phyloP scores from a whole-genome alignment of 495 filamentous ascomycete species.

The Lichenothelia convexa region DNA sequence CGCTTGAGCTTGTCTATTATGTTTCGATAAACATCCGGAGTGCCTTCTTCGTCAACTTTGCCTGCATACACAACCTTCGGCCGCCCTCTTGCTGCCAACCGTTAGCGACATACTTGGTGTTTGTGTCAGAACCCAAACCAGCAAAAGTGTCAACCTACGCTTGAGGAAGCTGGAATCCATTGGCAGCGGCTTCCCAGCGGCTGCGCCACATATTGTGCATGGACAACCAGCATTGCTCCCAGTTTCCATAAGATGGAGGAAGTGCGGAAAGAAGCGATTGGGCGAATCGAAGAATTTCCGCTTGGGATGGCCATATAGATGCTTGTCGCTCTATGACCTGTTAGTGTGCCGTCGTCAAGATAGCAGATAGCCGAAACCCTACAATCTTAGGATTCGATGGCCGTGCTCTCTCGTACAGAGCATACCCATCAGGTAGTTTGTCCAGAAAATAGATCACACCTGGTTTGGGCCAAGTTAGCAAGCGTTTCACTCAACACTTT shows the following conservation, averaged over 20 bases:
- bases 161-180: too few species aligned
- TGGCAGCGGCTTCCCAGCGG: too few species aligned
- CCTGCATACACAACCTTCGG: conserved; percentile 8
- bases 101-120: too few species aligned
- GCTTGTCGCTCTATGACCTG: conserved; percentile 27
- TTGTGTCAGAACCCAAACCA: too few species aligned
- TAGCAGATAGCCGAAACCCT: conserved; percentile 7
- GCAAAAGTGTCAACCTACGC: too few species aligned
- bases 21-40: conserved; percentile 32
- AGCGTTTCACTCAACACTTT: too few species aligned
- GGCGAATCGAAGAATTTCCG: conserved; percentile 32
- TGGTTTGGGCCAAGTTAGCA: not conserved
- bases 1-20: conserved; percentile 31
- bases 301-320: conserved; percentile 37
- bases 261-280: conserved; percentile 37
- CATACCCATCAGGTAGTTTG: conserved; percentile 36
- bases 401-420: conserved; percentile 28
- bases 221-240: conserved; percentile 21
- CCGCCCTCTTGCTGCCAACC: conserved; percentile 7
- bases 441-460: conserved; percentile 31
- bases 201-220: conserved; percentile 18
- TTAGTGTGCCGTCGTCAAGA: not conserved
- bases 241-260: conserved; percentile 35
- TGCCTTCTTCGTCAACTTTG: conserved; percentile 27
- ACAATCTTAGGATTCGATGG: conserved; percentile 20